Base-by-base conservation (phyloP, 2,329 filamentous ascomycete species). In the Diatrype stigma region DNA sequence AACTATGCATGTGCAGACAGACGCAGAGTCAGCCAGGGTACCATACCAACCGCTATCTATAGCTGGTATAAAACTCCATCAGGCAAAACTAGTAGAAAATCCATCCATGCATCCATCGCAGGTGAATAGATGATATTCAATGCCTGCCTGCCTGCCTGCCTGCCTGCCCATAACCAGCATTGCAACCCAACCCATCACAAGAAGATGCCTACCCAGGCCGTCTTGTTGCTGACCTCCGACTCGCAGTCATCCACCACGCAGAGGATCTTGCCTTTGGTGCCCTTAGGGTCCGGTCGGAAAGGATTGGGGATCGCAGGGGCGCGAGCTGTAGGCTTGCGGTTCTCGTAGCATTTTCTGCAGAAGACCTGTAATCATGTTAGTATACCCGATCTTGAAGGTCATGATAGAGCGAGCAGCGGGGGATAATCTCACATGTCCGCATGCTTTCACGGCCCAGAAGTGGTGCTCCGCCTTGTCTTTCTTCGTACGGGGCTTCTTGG, bases 381-480 rank as follows among this genome's bases (percentile, higher is more conserved):
- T 32, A 55, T 17, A 40, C 48, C 10, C 38, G 22, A 42, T 10
- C 16, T 14, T 16, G n/a, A 11, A 6, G 23, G 50, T 52, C 10
- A 54, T 45, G 28, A 55, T 55, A 28, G 34, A 51, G 30, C 12
- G 32, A 22, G 11, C 22, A 21, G 34, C 1, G 23, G 45, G 34
- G 22, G 28, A 12, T 12, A 16, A 38, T 44, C 77, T 64, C 79
- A 97, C 94, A 73, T 99, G 94, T 57, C 94, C 94, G 67, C 94
- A 99, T 47, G 80, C 80, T 70, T 92, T 96, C 34, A 94, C 79
- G 1, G 94, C 87, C 91, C 92, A 97, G 55, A 97, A 93, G 62
- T 96, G 88, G 64, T 89, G 85, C 69, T 96, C 91, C 21, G 77
- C 79, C 6, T 74, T 70, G 19, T 77, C 73, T 61, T 79, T 84